Conservation (phyloP, 2,329 filamentous ascomycete species). For the Penicillium fuscoglaucum region DNA sequence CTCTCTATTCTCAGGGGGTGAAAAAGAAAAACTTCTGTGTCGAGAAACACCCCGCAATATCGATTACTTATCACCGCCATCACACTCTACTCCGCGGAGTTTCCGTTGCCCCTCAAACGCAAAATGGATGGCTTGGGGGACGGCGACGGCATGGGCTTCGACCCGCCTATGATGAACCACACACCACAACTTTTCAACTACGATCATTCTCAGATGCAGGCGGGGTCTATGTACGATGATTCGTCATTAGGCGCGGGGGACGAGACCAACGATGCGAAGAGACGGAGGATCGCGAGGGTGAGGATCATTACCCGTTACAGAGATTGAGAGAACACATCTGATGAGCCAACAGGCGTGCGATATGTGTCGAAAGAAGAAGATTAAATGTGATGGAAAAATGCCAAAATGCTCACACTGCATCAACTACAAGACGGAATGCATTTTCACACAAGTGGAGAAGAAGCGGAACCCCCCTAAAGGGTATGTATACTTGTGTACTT, state of each 20-base stretch:
- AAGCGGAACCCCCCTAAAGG: slow-evolving; percentile 96
- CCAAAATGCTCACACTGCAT: slow-evolving; percentile 93
- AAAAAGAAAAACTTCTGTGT: slow-evolving; percentile 2
- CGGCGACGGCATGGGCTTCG: slow-evolving; percentile 44
- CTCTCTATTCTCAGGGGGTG: slow-evolving; percentile 9
- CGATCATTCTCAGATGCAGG: slow-evolving; percentile 59
- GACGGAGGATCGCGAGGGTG: slow-evolving; percentile 84
- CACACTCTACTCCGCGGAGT: slow-evolving; percentile 23
- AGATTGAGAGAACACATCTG: slow-evolving; percentile 12
- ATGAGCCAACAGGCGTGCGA: slow-evolving; percentile 70
- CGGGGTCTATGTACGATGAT: slow-evolving; percentile 46
- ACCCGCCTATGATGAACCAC: slow-evolving; percentile 58
- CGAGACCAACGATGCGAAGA: slow-evolving; percentile 75
- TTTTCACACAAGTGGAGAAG: slow-evolving; percentile 98
- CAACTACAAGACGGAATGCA: slow-evolving; percentile 97
- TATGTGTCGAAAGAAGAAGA: slow-evolving; percentile 90
- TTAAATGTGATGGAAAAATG: slow-evolving; percentile 96
- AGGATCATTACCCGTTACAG: slow-evolving; percentile 35
- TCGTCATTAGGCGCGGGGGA: slow-evolving; percentile 47
- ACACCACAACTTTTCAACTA: slow-evolving; percentile 71
- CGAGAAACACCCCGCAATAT: slow-evolving; percentile 21
- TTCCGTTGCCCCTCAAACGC: slow-evolving; percentile 11
- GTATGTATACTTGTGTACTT: slow-evolving; percentile 54
- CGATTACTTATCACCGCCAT: slow-evolving; percentile 18
- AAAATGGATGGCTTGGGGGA: slow-evolving; percentile 41